These are phyloP conservation scores for Tagetes erecta DNA, from an alignment of 129 eudicot species.

Conservation along the genomic window DNA sequence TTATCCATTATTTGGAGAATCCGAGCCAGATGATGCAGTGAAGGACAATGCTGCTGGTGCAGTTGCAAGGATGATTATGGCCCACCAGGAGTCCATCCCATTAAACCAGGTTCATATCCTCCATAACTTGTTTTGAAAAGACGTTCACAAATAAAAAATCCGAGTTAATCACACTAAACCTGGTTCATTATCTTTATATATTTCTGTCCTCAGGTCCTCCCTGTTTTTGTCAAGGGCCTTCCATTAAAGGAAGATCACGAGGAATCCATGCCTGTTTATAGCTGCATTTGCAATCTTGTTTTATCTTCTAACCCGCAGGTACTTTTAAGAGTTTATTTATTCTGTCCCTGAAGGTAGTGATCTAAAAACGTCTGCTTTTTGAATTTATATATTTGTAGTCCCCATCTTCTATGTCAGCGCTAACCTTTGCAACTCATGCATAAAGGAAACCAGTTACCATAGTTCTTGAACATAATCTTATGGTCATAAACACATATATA, in stretches of 20 bases:
- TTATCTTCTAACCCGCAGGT: slow-evolving; percentile 89
- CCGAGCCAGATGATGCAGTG: slow-evolving; percentile 93
- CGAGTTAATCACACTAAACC: not conserved
- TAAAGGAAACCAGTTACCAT: not conserved
- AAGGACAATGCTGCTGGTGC: slow-evolving; percentile 99
- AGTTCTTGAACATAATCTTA: too few relatives aligned
- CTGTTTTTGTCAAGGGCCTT: slow-evolving; percentile 82
- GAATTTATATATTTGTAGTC: not conserved
- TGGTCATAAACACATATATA: too few relatives aligned
- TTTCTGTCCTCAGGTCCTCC: slow-evolving; percentile 63
- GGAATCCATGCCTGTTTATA: slow-evolving; percentile 86
- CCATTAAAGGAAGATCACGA: slow-evolving; percentile 94
- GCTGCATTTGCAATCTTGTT: slow-evolving; percentile 81
- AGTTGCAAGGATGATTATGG: slow-evolving; percentile 97
- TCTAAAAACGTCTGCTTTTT: slow-evolving; percentile 21
- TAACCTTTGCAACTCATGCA: not conserved
- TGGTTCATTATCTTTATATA: slow-evolving; percentile 1
- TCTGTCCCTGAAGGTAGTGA: slow-evolving; percentile 6
- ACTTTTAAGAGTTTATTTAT: slow-evolving; percentile 10
- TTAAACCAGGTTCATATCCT: slow-evolving; percentile 70
- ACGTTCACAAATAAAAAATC: not conserved
- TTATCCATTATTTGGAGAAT: slow-evolving; percentile 82
- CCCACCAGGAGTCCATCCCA: slow-evolving; percentile 77
- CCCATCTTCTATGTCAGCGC: not conserved
- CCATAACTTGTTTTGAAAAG: not conserved